Conservation (phyloP, 306 rosid species). For the Fragaria ananassa region DNA sequence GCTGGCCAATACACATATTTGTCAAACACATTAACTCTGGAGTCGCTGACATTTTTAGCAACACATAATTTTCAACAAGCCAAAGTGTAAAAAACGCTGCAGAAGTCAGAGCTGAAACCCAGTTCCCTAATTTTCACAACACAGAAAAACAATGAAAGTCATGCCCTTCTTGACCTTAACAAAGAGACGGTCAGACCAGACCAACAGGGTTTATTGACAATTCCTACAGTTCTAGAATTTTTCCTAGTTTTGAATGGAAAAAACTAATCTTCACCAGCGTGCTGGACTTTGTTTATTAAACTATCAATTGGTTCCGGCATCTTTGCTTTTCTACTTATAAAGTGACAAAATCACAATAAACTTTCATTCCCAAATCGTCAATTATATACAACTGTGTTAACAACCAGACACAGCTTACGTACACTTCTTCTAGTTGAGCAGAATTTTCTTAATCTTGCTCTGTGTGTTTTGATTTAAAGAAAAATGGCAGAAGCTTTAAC, state of each 20-base stretch:
- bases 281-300: neutral
- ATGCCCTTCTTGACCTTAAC: neutral
- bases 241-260: neutral
- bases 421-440: neutral
- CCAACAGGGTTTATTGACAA: neutral
- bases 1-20: neutral
- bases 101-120: neutral
- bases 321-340: neutral
- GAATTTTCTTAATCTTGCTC: neutral
- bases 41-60: neutral
- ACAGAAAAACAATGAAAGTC: neutral
- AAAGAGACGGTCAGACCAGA: neutral
- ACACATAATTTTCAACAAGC: neutral
- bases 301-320: neutral
- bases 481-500: conserved; percentile 43
- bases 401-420: neutral
- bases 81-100: neutral
- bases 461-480: neutral
- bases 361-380: neutral
- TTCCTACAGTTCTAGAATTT: neutral
- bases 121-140: neutral
- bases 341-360: neutral
- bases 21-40: neutral
- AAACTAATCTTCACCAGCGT: neutral
- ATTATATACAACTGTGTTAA: neutral